A percentile compares a stretch with the other conserved stretches of the same genome.
Conservation (phyloP, 2,329 filamentous ascomycete species). For the Alternaria postmessia region DNA sequence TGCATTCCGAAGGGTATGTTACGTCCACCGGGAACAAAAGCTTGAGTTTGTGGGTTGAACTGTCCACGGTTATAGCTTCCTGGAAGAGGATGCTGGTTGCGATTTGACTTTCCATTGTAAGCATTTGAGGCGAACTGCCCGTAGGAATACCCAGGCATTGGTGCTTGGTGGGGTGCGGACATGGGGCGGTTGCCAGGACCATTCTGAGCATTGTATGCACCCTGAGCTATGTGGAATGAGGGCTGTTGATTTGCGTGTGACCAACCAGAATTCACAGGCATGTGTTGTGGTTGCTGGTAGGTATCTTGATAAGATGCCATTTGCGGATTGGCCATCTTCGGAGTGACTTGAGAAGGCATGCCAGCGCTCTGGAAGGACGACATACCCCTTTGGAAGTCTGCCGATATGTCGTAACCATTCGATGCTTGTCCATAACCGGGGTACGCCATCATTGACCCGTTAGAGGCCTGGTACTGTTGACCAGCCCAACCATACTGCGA, state of each 20-base stretch:
- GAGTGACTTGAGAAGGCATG: conserved; percentile 47
- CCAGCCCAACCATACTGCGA: conserved; percentile 47
- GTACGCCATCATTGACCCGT: conserved; percentile 38
- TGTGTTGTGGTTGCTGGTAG: conserved; percentile 40
- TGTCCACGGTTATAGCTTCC: conserved; percentile 84
- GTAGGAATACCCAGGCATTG: conserved; percentile 70
- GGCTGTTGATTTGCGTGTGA: conserved; percentile 42
- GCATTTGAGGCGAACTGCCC: conserved; percentile 77
- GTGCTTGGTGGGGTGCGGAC: conserved; percentile 47
- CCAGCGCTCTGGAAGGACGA: conserved; percentile 53
- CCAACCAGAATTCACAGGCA: conserved; percentile 45
- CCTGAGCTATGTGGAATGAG: conserved; percentile 37
- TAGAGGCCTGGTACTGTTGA: conserved; percentile 41
- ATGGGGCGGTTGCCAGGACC: conserved; percentile 43
- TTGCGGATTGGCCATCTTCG: conserved; percentile 48
- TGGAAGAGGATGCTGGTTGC: conserved; percentile 82
- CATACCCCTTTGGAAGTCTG: conserved; percentile 58
- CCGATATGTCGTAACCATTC: conserved; percentile 54
- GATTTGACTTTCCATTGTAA: conserved; percentile 66
- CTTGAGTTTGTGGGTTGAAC: conserved; percentile 94
- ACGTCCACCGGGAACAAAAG: conserved; percentile 76
- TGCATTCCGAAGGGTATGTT: conserved; percentile 45
- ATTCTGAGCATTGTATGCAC: conserved; percentile 34
- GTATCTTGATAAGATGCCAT: conserved; percentile 47
- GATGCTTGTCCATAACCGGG: conserved; percentile 39